These are phyloP conservation scores for Clonostachys rhizophaga DNA, from an alignment of 2,329 filamentous ascomycete species.

Conservation along the genomic window DNA sequence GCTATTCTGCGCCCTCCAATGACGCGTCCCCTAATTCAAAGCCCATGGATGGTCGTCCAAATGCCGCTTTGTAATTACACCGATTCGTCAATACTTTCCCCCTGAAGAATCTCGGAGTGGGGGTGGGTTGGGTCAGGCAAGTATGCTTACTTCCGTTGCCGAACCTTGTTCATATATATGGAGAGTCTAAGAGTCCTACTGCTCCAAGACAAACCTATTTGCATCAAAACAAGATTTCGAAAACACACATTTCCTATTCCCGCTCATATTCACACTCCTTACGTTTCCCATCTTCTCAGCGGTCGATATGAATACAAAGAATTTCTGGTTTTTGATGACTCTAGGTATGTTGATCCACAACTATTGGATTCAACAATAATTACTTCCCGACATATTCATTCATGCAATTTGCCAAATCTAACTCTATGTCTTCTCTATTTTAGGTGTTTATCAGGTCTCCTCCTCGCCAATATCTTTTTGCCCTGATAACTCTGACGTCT, in stretches of 20 bases:
- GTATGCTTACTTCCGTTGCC: background rate
- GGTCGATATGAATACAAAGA: background rate
- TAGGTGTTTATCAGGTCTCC: background rate
- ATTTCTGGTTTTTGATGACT: background rate
- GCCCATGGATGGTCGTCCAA: too few relatives aligned
- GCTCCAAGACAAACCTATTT: background rate
- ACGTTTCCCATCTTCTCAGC: background rate
- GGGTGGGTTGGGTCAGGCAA: too few relatives aligned
- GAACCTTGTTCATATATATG: background rate
- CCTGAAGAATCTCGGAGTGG: too few relatives aligned
- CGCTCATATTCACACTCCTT: background rate
- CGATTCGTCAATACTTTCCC: too few relatives aligned
- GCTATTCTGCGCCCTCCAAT: too few relatives aligned
- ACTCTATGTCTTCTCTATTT: background rate
- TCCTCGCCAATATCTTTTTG: background rate
- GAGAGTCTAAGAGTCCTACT: background rate
- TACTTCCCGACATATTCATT: background rate
- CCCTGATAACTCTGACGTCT: slow-evolving; percentile 25
- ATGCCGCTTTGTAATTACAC: too few relatives aligned
- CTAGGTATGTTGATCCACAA: background rate
- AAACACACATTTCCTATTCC: background rate
- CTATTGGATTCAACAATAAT: too few relatives aligned
- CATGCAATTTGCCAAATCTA: background rate
- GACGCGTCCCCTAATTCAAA: too few relatives aligned
- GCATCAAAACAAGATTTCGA: background rate